phyloP scores from a whole-genome alignment of 768 basidiomycete genomes.

The Tulasnella sp. region DNA sequence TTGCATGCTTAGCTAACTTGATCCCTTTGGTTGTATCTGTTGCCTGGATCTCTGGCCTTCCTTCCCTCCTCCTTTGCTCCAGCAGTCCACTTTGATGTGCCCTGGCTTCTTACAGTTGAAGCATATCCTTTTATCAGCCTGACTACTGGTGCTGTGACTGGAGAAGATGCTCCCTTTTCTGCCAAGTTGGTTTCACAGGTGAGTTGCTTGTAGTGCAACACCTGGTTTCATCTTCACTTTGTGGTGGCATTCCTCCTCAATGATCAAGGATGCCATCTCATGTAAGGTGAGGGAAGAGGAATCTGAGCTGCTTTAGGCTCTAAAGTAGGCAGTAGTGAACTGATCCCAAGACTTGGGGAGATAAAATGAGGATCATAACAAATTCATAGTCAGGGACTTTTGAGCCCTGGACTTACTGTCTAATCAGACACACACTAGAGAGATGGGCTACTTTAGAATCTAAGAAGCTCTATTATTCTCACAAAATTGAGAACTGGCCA shows the following conservation, averaged over 20 bases:
- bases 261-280: slow-evolving; percentile 19
- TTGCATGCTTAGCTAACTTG: neutral
- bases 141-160: no score
- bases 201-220: no score
- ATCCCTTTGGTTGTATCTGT: neutral
- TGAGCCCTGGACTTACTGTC: slow-evolving; percentile 20
- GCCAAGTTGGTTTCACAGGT: no score
- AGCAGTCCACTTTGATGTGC: slow-evolving; percentile 10
- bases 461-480: no score
- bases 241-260: slow-evolving; percentile 9
- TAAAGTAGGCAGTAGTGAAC: slow-evolving; percentile 22
- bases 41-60: slow-evolving; percentile 4
- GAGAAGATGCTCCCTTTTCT: no score
- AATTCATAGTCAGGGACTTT: slow-evolving; percentile 26
- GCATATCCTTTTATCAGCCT: no score
- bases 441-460: no score
- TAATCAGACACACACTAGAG: no score
- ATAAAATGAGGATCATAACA: slow-evolving; percentile 25
- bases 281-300: slow-evolving; percentile 17
- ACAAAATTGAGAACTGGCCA: no score
- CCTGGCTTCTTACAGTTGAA: slow-evolving; percentile 10
- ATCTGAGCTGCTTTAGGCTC: slow-evolving; percentile 14
- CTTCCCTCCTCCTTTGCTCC: slow-evolving; percentile 12
- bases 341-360: slow-evolving; percentile 29
- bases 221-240: neutral